These are phyloP conservation scores for Parachaetomium inaequale DNA, from an alignment of 495 filamentous ascomycete species.

Conservation along the genomic window DNA sequence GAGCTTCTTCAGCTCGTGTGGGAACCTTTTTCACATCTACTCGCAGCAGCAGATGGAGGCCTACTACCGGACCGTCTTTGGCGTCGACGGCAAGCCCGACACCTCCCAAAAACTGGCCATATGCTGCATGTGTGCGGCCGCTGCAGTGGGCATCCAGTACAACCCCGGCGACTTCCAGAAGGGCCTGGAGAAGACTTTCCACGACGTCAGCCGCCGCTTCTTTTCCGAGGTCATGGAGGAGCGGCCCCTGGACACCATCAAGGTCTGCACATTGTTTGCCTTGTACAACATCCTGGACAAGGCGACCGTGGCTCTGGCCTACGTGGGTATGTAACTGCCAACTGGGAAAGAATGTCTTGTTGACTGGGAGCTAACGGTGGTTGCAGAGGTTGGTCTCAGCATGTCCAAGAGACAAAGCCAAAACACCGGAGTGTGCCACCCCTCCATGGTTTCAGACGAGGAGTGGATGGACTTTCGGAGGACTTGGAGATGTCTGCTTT, in stretches of 20 bases:
- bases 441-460: not conserved
- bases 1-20: slow-evolving; percentile 32
- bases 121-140: slow-evolving; percentile 25
- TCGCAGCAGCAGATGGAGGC: slow-evolving; percentile 20
- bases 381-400: slow-evolving; percentile 27
- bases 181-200: slow-evolving; percentile 20
- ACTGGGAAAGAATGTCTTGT: not conserved
- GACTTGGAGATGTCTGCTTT: slow-evolving; percentile 31
- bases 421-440: slow-evolving; percentile 7
- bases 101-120: slow-evolving; percentile 19
- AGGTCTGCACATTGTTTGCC: slow-evolving; percentile 32
- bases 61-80: slow-evolving; percentile 21
- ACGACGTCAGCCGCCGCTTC: slow-evolving; percentile 23
- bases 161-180: slow-evolving; percentile 19
- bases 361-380: not conserved
- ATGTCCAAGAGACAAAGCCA: slow-evolving; percentile 25
- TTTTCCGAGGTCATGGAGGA: slow-evolving; percentile 28
- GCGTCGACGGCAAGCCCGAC: slow-evolving; percentile 13
- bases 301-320: slow-evolving; percentile 28
- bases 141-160: slow-evolving; percentile 33
- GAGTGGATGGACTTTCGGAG: slow-evolving; percentile 27
- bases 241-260: slow-evolving; percentile 29
- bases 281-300: slow-evolving; percentile 35
- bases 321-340: slow-evolving; percentile 24
- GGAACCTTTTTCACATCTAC: slow-evolving; percentile 35